Conservation (phyloP, 805 yeast species). For the Kodamaea kaohsiungensis region DNA sequence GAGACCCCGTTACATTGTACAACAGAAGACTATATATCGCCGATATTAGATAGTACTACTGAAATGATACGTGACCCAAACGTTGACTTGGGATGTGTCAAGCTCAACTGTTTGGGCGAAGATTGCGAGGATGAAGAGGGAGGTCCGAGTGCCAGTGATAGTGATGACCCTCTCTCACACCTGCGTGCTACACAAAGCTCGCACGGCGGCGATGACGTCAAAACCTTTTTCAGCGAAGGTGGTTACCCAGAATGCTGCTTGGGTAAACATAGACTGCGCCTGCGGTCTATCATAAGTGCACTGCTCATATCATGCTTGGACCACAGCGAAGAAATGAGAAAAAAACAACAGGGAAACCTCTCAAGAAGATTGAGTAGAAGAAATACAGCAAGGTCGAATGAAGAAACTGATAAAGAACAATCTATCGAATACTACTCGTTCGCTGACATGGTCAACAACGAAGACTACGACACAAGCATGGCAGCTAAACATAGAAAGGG, state of each 20-base stretch:
- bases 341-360: constrained; percentile 4
- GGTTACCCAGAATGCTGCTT: neutral
- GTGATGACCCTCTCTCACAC: constrained; percentile 7
- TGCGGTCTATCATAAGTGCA: constrained; percentile 23
- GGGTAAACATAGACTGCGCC: constrained; percentile 14
- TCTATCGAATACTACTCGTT: constrained; percentile 33
- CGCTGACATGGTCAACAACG: constrained; percentile 30
- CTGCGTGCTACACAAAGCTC: neutral
- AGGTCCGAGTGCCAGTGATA: constrained; percentile 7
- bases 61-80: constrained; percentile 31
- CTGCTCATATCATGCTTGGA: constrained; percentile 23
- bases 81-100: constrained; percentile 24
- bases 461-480: constrained; percentile 10
- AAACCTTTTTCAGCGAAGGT: neutral
- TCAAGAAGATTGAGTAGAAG: constrained; percentile 5
- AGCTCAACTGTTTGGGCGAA: constrained; percentile 21
- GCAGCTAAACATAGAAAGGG: constrained; percentile 11
- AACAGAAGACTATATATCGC: constrained; percentile 31
- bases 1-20: constrained; percentile 26
- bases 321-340: constrained; percentile 8
- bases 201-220: constrained; percentile 7
- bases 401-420: constrained; percentile 11
- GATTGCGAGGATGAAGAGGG: constrained; percentile 10
- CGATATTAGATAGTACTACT: constrained; percentile 32
- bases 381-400: neutral